Evolutionary conservation across 495 filamentous ascomycete genomes (phyloP).

Genomic region (Pseudevernia furfuracea): DNA sequence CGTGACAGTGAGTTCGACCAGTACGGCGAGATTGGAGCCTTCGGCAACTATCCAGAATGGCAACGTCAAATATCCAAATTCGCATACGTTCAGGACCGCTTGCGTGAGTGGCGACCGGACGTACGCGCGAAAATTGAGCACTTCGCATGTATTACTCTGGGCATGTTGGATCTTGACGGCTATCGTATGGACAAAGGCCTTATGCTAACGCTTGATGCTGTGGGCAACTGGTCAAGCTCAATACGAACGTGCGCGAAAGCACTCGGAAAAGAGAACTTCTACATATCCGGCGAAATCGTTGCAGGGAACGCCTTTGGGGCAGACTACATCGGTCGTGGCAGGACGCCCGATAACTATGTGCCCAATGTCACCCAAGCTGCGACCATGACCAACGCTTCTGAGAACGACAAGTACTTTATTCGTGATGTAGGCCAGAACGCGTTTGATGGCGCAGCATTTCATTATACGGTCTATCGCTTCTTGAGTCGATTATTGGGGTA

Average conservation of each 20-base stretch:
- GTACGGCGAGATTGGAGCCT: constrained; percentile 62
- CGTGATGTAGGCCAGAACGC: constrained; percentile 50
- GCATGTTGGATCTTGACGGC: constrained; percentile 59
- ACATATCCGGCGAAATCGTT: constrained; percentile 58
- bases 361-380: constrained; percentile 42
- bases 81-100: constrained; percentile 65
- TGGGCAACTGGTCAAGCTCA: constrained; percentile 47
- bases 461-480: constrained; percentile 63
- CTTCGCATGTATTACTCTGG: constrained; percentile 61
- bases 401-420: constrained; percentile 43
- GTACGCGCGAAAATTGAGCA: constrained; percentile 52
- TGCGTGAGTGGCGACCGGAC: constrained; percentile 60
- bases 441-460: constrained; percentile 60
- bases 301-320: constrained; percentile 56
- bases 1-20: constrained; percentile 66
- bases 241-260: constrained; percentile 50
- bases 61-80: constrained; percentile 64
- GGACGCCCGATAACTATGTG: constrained; percentile 46
- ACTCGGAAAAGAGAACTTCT: constrained; percentile 56
- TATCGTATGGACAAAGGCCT: constrained; percentile 65
- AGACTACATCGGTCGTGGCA: constrained; percentile 59
- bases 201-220: constrained; percentile 57
- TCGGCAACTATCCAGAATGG: constrained; percentile 62
- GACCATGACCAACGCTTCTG: constrained; percentile 38
- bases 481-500: constrained; percentile 56